These are phyloP conservation scores for Aspergillus unguis DNA, from an alignment of 2,329 filamentous ascomycete genomes.

Conservation along the genomic window DNA sequence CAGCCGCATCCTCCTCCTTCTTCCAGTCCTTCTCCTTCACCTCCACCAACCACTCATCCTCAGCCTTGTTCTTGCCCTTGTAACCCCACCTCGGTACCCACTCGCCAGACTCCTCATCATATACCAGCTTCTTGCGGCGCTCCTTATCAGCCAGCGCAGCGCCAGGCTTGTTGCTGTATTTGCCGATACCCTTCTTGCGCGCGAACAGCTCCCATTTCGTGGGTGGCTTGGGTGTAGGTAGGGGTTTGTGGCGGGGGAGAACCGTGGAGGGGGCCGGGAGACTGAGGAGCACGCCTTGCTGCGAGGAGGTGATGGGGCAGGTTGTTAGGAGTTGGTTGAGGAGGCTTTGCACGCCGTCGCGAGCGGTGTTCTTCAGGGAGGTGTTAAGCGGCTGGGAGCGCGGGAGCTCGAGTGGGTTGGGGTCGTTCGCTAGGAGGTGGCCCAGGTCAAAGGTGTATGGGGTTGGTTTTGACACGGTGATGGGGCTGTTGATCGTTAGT, in stretches of 20 bases:
- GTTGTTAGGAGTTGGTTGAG: conserved; percentile 93
- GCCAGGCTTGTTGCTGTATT: conserved; percentile 67
- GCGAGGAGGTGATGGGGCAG: conserved; percentile 68
- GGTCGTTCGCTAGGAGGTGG: conserved; percentile 79
- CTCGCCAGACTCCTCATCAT: conserved; percentile 77
- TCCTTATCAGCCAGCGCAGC: conserved; percentile 60
- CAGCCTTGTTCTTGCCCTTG: conserved; percentile 82
- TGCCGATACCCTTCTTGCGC: conserved; percentile 88
- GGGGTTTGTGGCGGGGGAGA: conserved; percentile 86
- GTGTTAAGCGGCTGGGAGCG: conserved; percentile 55
- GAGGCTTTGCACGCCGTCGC: conserved; percentile 85
- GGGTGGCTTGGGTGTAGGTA: conserved; percentile 74
- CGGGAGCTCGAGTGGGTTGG: conserved; percentile 70
- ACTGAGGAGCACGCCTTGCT: conserved; percentile 69
- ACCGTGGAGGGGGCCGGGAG: conserved; percentile 68
- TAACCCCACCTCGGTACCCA: conserved; percentile 97
- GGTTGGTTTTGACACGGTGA: conserved; percentile 74
- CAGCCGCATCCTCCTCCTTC: conserved; percentile 57
- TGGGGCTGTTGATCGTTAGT: conserved; percentile 38
- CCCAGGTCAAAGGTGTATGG: conserved; percentile 92
- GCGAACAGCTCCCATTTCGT: conserved; percentile 98
- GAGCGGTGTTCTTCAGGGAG: conserved; percentile 69
- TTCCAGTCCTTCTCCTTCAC: conserved; percentile 74
- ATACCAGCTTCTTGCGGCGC: conserved; percentile 68
- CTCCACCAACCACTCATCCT: conserved; percentile 85